Evolutionary conservation across 176 grass and related monocot genomes (phyloP).

Genomic region (Stipa capillata): DNA sequence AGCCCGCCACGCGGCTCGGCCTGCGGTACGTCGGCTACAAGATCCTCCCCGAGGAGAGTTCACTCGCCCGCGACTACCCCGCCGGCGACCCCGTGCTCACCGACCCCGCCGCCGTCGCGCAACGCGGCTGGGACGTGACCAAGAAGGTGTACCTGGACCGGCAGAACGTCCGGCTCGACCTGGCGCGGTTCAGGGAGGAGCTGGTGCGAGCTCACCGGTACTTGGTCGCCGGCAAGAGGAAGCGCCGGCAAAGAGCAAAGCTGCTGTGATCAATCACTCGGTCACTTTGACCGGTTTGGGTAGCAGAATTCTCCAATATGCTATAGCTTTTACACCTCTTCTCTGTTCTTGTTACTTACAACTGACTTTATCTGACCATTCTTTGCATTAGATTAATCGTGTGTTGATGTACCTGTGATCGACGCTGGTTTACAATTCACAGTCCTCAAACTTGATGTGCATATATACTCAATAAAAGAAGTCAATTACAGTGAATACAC

Average conservation of each 20-base stretch:
- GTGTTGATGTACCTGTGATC: slow-evolving; percentile 15
- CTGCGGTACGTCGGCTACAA: slow-evolving; percentile 67
- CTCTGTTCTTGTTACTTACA: neutral
- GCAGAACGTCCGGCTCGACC: slow-evolving; percentile 72
- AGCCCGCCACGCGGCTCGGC: slow-evolving; percentile 45
- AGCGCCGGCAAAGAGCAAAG: neutral
- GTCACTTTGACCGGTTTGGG: neutral
- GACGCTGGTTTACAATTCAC: neutral
- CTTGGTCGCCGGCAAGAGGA: slow-evolving; percentile 22
- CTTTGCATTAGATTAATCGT: slow-evolving; percentile 33
- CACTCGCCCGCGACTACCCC: slow-evolving; percentile 52
- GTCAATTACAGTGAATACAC: neutral
- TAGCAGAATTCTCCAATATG: neutral
- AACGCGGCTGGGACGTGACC: slow-evolving; percentile 76
- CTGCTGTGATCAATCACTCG: neutral
- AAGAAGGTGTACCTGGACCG: slow-evolving; percentile 85
- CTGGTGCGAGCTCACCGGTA: slow-evolving; percentile 44
- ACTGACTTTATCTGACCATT: slow-evolving; percentile 50
- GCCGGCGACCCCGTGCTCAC: slow-evolving; percentile 59
- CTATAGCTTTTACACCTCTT: neutral
- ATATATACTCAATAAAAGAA: slow-evolving; percentile 26
- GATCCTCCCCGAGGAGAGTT: slow-evolving; percentile 67
- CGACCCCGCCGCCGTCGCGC: slow-evolving; percentile 55
- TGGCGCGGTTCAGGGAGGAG: slow-evolving; percentile 44
- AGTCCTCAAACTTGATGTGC: slow-evolving; percentile 19